Evolutionary conservation across 495 filamentous ascomycete genomes (phyloP).

Genomic region (Lophium mytilinum): DNA sequence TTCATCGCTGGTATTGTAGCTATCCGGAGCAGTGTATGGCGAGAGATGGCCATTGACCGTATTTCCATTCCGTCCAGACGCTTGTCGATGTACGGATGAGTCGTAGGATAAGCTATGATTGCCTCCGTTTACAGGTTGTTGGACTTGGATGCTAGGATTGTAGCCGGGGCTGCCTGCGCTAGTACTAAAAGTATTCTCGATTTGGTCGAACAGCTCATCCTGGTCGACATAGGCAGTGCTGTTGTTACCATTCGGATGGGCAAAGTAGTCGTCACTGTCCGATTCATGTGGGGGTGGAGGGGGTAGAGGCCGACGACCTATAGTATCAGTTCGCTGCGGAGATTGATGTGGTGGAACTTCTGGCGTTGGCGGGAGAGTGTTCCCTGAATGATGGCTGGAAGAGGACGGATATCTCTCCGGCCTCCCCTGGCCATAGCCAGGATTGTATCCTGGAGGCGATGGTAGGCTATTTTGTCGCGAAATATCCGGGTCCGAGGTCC

Average conservation of each 20-base stretch:
- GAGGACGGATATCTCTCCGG: conserved; percentile 32
- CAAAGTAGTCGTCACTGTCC: conserved; percentile 35
- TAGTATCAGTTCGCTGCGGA: conserved; percentile 43
- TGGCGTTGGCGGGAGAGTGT: conserved; percentile 38
- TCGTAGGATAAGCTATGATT: conserved; percentile 9
- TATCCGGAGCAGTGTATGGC: conserved; percentile 14
- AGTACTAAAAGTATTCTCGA: conserved; percentile 27
- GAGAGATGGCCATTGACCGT: conserved; percentile 43
- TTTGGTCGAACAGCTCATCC: conserved; percentile 34
- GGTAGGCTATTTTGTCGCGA: conserved; percentile 18
- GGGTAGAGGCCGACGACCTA: conserved; percentile 52
- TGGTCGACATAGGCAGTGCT: conserved; percentile 14
- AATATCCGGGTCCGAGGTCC: conserved; percentile 24
- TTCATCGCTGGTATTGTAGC: conserved; percentile 54
- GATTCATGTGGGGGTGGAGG: conserved; percentile 44
- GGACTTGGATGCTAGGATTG: conserved; percentile 15
- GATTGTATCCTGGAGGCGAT: conserved; percentile 13
- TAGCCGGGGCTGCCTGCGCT: conserved; percentile 8
- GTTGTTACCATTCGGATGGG: conserved; percentile 13
- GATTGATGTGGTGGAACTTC: conserved; percentile 29
- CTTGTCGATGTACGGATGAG: conserved; percentile 9
- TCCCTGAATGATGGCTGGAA: conserved; percentile 22
- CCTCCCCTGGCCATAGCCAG: conserved; percentile 16
- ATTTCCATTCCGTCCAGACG: conserved; percentile 28
- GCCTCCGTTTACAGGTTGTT: conserved; percentile 6